Base-by-base conservation (phyloP, 192 early-diverging fungal genomes). In the Coemansia sp. region DNA sequence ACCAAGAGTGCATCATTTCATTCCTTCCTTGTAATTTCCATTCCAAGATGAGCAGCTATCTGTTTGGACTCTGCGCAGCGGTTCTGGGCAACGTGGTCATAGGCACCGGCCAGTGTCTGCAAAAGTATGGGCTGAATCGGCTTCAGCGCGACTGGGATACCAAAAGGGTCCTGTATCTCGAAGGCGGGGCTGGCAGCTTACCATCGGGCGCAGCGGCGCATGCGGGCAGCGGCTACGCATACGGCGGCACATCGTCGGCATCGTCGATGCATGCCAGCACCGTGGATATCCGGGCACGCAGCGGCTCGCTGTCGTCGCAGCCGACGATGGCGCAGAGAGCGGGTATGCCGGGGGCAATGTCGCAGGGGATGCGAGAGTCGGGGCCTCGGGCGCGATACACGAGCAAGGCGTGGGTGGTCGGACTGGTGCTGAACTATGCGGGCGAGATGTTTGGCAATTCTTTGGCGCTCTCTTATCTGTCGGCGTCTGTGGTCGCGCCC, bases 371-470 rank as follows among this genome's bases (percentile, higher is more conserved):
- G 28, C 4, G 9, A 24, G 32, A 20, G n/a, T 20, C 22, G 0
- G 65, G 69, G 4, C 62, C 69, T 24, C 50, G 56, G 11, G 16
- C 78, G 36, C 66, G 78, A 27, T 75, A 75, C 48, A 75, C 67
- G 1, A 73, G 70, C 67, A 67, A 66, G 35, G 25, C 55, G 50
- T 81, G 78, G 78, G 35, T 75, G 13, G n/a, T 56, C 0, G 78
- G 78, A 2, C 64, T 81, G 49, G 23, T 57, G 58, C 42, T 81
- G 58, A 81, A 81, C 69, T 81, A 81, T 36, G 50, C 58, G 7
- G 78, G 78, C 36, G 78, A 81, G 51, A 14, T 75, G 50, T 81
- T 69, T 25, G 78, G 78, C 32, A 81, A 81, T 42, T 72, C 78
- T 0, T 34, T 81, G 46, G 78, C 78, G 36, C 61, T 81, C 30